phyloP scores from a whole-genome alignment of 441 rosid genomes.

The Brassica balearica region DNA sequence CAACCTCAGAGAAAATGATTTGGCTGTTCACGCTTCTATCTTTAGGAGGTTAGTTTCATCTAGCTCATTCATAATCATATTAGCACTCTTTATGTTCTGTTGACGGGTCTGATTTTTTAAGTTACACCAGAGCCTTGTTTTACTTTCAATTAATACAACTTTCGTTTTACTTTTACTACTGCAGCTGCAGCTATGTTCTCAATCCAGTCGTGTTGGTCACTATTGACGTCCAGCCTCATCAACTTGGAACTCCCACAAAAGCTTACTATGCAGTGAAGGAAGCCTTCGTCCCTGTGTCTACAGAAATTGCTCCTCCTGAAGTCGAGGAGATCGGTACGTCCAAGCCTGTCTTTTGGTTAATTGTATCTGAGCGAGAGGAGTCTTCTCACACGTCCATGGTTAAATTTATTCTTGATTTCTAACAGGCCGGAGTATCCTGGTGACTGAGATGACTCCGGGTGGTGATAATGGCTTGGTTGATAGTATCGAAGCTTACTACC shows the following conservation, averaged over 20 bases:
- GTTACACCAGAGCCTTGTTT: background rate
- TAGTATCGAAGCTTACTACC: background rate
- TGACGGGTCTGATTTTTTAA: background rate
- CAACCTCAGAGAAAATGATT: background rate
- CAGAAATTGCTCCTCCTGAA: conserved; percentile 78
- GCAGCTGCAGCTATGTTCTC: too few relatives aligned
- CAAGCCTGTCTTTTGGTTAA: background rate
- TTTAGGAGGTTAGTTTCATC: conserved; percentile 65
- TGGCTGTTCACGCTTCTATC: conserved; percentile 43
- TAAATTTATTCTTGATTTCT: background rate
- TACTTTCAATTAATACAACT: background rate
- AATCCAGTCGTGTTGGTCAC: conserved; percentile 45
- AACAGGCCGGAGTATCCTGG: background rate
- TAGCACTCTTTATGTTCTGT: too few relatives aligned
- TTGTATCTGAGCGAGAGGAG: background rate
- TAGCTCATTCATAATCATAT: too few relatives aligned
- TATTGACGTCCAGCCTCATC: conserved; percentile 71
- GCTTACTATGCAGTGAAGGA: conserved; percentile 68
- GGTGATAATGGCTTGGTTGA: background rate
- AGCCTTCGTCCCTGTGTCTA: conserved; percentile 83
- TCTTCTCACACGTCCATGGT: background rate
- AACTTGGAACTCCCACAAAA: conserved; percentile 69
- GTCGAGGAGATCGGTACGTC: conserved; percentile 74
- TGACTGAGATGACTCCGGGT: conserved; percentile 1
- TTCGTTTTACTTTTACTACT: too few relatives aligned